Evolutionary conservation across 371 early-diverging fungal genomes (phyloP).

Genomic region (Apophysomyces ossiformis): DNA sequence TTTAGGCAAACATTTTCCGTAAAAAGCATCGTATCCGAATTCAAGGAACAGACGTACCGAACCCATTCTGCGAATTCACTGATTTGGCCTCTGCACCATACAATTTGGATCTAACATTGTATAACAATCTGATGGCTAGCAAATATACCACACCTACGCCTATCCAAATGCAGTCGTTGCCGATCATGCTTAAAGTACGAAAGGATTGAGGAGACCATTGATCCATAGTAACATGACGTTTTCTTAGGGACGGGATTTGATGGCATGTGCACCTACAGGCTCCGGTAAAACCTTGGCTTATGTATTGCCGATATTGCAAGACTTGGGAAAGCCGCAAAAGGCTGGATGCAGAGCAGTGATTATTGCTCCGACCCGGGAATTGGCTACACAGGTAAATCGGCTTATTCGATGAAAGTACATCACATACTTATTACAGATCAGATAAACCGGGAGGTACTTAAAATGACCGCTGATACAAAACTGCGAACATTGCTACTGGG

Average conservation of each 20-base stretch:
- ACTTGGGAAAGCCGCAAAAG: constrained; percentile 74
- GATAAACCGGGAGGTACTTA: constrained; percentile 80
- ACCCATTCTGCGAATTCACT: constrained; percentile 81
- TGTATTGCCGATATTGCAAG: constrained; percentile 89
- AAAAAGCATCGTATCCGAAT: constrained; percentile 79
- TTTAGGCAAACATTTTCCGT: constrained; percentile 58
- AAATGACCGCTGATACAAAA: constrained; percentile 70
- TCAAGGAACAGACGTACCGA: constrained; percentile 86
- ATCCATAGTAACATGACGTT: not conserved
- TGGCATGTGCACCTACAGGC: constrained; percentile 96
- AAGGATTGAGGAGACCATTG: not conserved
- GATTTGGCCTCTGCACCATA: constrained; percentile 76
- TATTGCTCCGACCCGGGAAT: constrained; percentile 97
- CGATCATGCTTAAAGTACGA: constrained; percentile 73
- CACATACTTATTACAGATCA: constrained; percentile 18
- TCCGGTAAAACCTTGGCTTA: constrained; percentile 99
- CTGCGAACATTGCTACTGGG: constrained; percentile 81
- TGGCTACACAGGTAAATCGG: constrained; percentile 84
- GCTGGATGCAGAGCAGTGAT: constrained; percentile 87
- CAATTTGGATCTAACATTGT: constrained; percentile 59
- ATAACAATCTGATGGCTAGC: constrained; percentile 31
- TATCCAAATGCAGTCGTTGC: constrained; percentile 95
- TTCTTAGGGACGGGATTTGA: constrained; percentile 77
- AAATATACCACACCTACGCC: constrained; percentile 92
- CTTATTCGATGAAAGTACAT: not conserved